Evolutionary conservation across 2,329 filamentous ascomycete genomes (phyloP), one percentile per base, ranked within the genome.

Genomic region (Bipolaris victoriae): DNA sequence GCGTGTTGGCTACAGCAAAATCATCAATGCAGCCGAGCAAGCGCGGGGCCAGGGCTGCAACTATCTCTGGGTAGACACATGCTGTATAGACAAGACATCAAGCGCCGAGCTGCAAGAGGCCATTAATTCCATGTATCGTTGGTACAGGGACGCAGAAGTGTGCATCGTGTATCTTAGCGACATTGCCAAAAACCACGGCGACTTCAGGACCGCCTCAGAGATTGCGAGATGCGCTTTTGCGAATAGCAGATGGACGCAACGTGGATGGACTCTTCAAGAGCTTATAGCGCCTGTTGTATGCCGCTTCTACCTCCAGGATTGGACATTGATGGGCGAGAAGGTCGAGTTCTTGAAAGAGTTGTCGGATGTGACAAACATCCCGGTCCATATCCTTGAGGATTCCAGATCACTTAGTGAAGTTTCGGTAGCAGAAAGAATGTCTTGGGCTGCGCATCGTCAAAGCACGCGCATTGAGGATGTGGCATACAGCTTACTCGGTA

Each of bases 221-320:
- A 56, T 60, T 0, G 59, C 62, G 7, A 63, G 36, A 46, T 37
- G 49, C 3, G 64, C 67, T 0, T 67, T 72, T 24, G 40, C 60
- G 7, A 57, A 49, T 13, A 65, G 58, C 43, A 61, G 67, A 6
- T 73, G 69, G 70, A 50, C 65, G 1, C 69, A 58, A 26, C 61
- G 66, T 36, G 68, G 68, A n/a, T 72, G 68, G 70, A 73, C 70
- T 1, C 55, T 72, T 5, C 70, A 73, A 57, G 70, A 73, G 29
- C 59, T 72, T 4, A 55, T 73, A 5, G 70, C 70, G 11, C 70
- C 69, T 2, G 40, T 40, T 24, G 29, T 61, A 0, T 64, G 71
- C 43, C 58, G 64, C 13, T 74, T 74, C 54, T 69, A 70, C 49
- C 62, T 64, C 36, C 26, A 61, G 26, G 64, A 70, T 33, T 71